These are phyloP conservation scores for Mallotus repandus DNA, from an alignment of 441 rosid genomes.

Conservation along the genomic window DNA sequence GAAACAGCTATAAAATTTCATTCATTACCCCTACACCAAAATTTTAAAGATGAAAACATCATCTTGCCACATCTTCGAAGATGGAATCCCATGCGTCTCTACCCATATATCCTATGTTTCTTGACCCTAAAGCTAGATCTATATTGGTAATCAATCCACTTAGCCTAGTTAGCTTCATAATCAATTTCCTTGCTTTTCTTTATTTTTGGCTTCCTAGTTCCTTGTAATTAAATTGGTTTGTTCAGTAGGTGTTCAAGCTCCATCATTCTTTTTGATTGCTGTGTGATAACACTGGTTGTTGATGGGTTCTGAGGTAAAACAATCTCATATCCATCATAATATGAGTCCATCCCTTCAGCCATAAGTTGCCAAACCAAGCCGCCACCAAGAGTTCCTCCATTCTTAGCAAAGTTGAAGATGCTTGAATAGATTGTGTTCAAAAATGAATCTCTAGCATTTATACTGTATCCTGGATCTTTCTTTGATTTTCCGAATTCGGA, in stretches of 20 bases:
- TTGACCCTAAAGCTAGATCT: not conserved
- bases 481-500: constrained; percentile 41
- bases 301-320: constrained; percentile 32
- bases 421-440: constrained; percentile 26
- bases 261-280: constrained; percentile 25
- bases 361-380: too few relatives aligned
- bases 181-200: not conserved
- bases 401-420: constrained; percentile 32
- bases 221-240: too few relatives aligned
- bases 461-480: constrained; percentile 30
- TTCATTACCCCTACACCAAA: not conserved
- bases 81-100: too few relatives aligned
- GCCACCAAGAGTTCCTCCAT: constrained; percentile 30
- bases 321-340: constrained; percentile 40
- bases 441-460: constrained; percentile 26
- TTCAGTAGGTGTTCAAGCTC: too few relatives aligned
- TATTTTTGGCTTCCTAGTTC: too few relatives aligned
- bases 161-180: not conserved
- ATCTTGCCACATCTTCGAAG: not conserved
- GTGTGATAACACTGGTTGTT: constrained; percentile 22
- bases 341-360: too few relatives aligned
- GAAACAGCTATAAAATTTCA: not conserved
- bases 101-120: not conserved
- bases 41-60: not conserved
- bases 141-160: not conserved